Conservation (phyloP, 163 green algal species). For the Scenedesmus sp. region DNA sequence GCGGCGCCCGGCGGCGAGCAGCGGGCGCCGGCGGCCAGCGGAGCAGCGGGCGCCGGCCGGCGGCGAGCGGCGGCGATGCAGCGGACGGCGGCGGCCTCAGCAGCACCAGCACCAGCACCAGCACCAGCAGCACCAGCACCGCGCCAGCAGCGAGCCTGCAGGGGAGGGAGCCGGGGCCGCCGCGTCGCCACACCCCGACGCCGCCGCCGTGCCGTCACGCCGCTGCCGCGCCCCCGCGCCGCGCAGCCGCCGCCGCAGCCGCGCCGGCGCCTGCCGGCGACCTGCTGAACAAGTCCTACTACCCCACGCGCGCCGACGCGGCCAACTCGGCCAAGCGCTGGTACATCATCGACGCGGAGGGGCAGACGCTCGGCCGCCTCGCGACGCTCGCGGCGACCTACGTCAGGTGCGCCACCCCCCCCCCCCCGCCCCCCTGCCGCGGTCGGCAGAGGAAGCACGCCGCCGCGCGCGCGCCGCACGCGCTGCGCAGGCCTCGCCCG, state of each 20-base stretch:
- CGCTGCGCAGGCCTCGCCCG: neutral
- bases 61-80: neutral
- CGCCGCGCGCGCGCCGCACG: neutral
- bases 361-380: conserved; percentile 92
- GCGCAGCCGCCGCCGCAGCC: conserved; percentile 15
- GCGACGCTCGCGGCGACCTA: conserved; percentile 87
- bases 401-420: conserved; percentile 73
- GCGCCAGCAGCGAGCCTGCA: no score
- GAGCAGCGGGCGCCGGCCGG: no score
- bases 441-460: neutral
- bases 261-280: conserved; percentile 54
- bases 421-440: no score
- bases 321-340: conserved; percentile 88
- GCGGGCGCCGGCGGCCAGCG: no score
- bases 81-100: neutral
- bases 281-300: conserved; percentile 95
- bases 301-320: conserved; percentile 89
- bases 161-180: no score
- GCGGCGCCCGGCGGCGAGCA: no score
- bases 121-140: neutral
- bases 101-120: neutral
- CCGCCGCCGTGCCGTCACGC: no score
- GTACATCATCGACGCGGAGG: conserved; percentile 96
- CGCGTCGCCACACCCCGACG: no score
- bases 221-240: no score